These are phyloP conservation scores for Solanum chacoense DNA, from an alignment of 305 asterid genomes.

Conservation along the genomic window DNA sequence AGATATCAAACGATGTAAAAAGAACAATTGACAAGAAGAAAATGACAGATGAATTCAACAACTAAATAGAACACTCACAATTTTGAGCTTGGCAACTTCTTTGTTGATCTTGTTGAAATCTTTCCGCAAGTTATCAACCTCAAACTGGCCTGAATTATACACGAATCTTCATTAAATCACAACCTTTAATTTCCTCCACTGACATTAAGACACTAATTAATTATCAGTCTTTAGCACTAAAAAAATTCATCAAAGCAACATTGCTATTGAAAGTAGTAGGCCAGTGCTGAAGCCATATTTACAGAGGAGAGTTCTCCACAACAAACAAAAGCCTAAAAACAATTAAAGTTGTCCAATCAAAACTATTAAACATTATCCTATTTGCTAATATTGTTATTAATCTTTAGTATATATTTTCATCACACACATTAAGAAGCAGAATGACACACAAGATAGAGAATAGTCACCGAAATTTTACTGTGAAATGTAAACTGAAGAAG, in stretches of 20 bases:
- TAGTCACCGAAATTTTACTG: not conserved
- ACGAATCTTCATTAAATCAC: not conserved
- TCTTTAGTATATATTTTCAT: not conserved
- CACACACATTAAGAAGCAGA: not conserved
- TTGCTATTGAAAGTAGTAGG: not conserved
- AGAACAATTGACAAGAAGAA: not conserved
- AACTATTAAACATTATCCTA: not conserved
- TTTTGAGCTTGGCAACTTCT: conserved; percentile 51
- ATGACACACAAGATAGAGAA: not conserved
- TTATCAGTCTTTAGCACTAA: not conserved
- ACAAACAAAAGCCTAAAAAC: not conserved
- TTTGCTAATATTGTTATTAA: not conserved
- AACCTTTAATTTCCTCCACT: not conserved
- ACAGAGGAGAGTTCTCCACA: not conserved
- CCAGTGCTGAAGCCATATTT: not conserved
- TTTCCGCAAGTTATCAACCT: conserved; percentile 60
- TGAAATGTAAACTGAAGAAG: not conserved
- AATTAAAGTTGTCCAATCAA: not conserved
- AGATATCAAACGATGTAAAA: not conserved
- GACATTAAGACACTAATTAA: not conserved
- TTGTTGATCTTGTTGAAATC: conserved; percentile 66
- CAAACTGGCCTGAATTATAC: conserved; percentile 52
- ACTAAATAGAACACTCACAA: conserved; percentile 34
- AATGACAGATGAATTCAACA: not conserved
- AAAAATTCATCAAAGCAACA: not conserved